These are phyloP conservation scores for Haberlea rhodopensis DNA, from an alignment of 257 asterid genomes.

Conservation along the genomic window DNA sequence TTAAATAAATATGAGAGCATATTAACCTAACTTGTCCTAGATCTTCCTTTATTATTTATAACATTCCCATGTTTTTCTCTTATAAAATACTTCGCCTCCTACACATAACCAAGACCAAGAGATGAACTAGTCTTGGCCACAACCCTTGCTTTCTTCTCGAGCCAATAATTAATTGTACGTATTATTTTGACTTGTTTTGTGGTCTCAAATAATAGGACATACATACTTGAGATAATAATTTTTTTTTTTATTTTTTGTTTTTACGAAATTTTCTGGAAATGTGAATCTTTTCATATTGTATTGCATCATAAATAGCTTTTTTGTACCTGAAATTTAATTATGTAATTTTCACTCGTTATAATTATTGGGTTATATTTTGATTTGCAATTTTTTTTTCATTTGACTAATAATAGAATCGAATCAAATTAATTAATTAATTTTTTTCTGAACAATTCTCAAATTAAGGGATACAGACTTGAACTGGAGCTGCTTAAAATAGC, in stretches of 20 bases:
- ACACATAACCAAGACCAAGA: too few relatives aligned
- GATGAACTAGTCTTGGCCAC: neutral
- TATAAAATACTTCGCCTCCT: too few relatives aligned
- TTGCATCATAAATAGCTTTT: too few relatives aligned
- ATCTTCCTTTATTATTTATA: neutral
- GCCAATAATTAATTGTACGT: neutral
- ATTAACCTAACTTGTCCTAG: neutral
- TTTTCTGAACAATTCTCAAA: too few relatives aligned
- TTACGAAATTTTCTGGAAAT: neutral
- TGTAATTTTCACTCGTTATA: too few relatives aligned
- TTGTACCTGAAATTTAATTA: neutral
- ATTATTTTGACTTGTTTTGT: neutral
- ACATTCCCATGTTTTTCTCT: neutral
- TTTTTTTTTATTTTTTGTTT: too few relatives aligned
- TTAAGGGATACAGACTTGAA: too few relatives aligned
- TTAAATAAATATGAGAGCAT: neutral
- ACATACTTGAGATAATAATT: neutral
- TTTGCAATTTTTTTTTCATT: neutral
- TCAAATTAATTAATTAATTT: too few relatives aligned
- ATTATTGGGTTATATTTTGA: neutral
- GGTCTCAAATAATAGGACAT: neutral
- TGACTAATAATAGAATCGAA: too few relatives aligned
- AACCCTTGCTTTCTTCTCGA: neutral
- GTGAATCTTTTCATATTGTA: too few relatives aligned
- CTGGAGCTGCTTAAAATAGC: too few relatives aligned